phyloP scores from a whole-genome alignment of 768 basidiomycete genomes.

The Chalciporus pseudorubinellus region DNA sequence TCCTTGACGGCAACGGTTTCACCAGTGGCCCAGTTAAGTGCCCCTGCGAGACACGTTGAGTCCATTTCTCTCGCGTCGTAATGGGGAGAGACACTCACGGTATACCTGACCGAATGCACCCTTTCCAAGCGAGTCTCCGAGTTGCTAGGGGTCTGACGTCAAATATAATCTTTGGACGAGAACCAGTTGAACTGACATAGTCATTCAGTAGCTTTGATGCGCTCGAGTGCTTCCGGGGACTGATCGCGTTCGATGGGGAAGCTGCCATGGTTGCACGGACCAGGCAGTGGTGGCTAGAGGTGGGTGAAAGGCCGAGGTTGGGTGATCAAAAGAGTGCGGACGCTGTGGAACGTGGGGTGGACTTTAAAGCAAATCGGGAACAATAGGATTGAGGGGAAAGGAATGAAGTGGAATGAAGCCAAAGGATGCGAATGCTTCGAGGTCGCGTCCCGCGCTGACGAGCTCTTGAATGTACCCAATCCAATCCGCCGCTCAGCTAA shows the following conservation, averaged over 20 bases:
- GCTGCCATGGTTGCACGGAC: slow-evolving; percentile 19
- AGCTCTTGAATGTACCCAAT: slow-evolving; percentile 22
- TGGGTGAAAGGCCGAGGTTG: neutral
- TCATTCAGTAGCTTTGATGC: slow-evolving; percentile 60
- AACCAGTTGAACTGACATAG: slow-evolving; percentile 44
- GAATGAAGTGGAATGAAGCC: slow-evolving; percentile 11
- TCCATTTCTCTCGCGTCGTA: slow-evolving; percentile 58
- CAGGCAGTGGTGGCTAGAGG: neutral
- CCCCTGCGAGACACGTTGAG: slow-evolving; percentile 61
- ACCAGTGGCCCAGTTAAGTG: slow-evolving; percentile 92
- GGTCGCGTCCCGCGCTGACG: slow-evolving; percentile 39
- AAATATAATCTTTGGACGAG: slow-evolving; percentile 1
- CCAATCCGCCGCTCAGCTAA: neutral
- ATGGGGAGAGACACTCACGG: slow-evolving; percentile 51
- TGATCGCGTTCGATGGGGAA: slow-evolving; percentile 18
- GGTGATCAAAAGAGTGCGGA: neutral
- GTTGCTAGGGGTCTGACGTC: slow-evolving; percentile 58
- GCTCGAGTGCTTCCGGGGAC: slow-evolving; percentile 30
- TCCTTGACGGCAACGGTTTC: slow-evolving; percentile 99
- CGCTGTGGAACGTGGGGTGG: neutral
- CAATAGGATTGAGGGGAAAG: slow-evolving; percentile 3
- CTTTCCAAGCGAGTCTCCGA: slow-evolving; percentile 94
- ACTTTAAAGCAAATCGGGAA: neutral
- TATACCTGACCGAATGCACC: slow-evolving; percentile 98
- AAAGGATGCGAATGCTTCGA: slow-evolving; percentile 11